Conservation (phyloP, 345 rosid genomes). For the Eucalyptus cloeziana region DNA sequence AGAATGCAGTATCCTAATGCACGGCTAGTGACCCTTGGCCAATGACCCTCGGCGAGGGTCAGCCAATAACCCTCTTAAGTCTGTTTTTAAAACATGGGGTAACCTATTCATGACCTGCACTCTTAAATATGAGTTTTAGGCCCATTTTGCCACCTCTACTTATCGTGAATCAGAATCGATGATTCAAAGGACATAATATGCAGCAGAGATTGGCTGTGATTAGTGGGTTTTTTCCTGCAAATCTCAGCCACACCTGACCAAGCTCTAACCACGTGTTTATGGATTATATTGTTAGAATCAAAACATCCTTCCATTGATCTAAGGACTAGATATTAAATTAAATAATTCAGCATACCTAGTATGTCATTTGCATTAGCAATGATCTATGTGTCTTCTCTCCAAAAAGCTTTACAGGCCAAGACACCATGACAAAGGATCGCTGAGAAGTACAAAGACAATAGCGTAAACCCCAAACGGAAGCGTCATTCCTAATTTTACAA, state of each 20-base stretch:
- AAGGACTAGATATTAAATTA: not conserved
- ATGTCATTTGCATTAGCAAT: not conserved
- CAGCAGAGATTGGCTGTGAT: not conserved
- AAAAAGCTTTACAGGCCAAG: not conserved
- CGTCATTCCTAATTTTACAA: not conserved
- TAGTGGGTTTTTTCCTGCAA: not conserved
- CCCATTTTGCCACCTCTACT: not conserved
- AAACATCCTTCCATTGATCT: not conserved
- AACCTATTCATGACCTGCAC: not conserved
- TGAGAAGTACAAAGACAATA: not conserved
- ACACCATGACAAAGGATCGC: not conserved
- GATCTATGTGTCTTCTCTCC: not conserved
- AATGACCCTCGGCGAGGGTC: too few relatives aligned
- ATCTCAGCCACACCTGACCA: not conserved
- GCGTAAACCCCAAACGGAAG: not conserved
- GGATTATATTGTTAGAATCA: not conserved
- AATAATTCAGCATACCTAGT: not conserved
- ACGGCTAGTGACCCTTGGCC: accelerated
- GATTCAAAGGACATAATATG: not conserved
- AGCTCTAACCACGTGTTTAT: not conserved
- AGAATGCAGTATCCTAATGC: not conserved
- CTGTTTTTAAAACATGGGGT: too few relatives aligned
- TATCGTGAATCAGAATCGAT: not conserved
- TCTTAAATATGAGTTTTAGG: accelerated
- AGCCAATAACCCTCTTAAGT: not conserved